Base-by-base conservation (phyloP, 257 asterid species). In the Anisodus acutangulus region DNA sequence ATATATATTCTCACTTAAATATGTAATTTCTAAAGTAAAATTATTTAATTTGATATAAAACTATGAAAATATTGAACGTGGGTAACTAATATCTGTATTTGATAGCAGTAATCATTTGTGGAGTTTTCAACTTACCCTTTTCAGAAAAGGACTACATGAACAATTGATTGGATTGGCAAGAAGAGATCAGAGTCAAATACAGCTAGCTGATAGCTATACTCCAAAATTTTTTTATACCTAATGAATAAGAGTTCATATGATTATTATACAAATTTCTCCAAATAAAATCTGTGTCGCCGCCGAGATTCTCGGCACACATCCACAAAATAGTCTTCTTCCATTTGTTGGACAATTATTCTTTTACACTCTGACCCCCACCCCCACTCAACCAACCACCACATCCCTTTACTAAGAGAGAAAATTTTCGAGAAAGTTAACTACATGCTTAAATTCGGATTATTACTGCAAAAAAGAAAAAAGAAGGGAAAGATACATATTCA, bases 281-380 rank as follows among this genome's bases (percentile, higher is more conserved):
- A 51, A 76, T 26, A 78, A 78, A 78, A 51, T 78, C 47, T 53
- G 26, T 51, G 81, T 53, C 11, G 26, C 39, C 31, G 64, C 81
- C 81, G 64, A 51, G 81, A 78, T 53, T 78, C 64, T 78, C 47
- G 81, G 26, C 19, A 74, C 60, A 74, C 58, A 70, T 43, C 16
- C 54, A 8, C 35, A 41, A 66, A 54, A 54, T 54, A 54, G 58
- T 51, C 57, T 12, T 53, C 57, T 4, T 53, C 15, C 43, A 35
- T 35, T 67, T 35, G 74, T 7, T 68, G 78, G 78, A 68, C 26
- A 39, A 69, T 69, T 37, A 16, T 69, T 39, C 54, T 41, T 41
- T 41, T 41, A 41, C 5, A 41, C 45, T 41, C 4, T 3, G 0
- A 4, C 45, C 6, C 45, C 0, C 45, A 5, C 45, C 45, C 45